Evolutionary conservation across 345 rosid species (phyloP).

Genomic region (Gossypium bickii): DNA sequence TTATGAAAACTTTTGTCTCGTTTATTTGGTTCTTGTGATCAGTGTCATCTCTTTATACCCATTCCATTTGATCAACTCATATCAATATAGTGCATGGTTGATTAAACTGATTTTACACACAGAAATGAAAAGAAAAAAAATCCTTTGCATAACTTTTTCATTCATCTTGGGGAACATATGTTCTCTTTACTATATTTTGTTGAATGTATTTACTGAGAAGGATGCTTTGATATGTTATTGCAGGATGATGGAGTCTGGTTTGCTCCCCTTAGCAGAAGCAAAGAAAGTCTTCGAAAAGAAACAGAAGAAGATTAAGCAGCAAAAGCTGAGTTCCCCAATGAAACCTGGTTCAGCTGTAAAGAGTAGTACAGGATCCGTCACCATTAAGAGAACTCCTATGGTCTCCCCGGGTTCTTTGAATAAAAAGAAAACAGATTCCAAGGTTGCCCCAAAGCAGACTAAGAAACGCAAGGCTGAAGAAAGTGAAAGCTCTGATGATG

Average conservation of each 20-base stretch:
- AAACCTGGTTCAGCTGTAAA: slow-evolving; percentile 42
- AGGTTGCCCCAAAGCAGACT: slow-evolving; percentile 32
- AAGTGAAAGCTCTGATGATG: slow-evolving; percentile 42
- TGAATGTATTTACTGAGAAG: slow-evolving; percentile 4
- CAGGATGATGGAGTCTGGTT: slow-evolving; percentile 99
- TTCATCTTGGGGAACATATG: slow-evolving; percentile 2
- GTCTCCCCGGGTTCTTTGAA: slow-evolving; percentile 31
- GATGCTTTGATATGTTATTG: slow-evolving; percentile 8
- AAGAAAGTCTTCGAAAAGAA: slow-evolving; percentile 65
- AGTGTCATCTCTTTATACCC: background rate
- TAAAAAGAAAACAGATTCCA: slow-evolving; percentile 37
- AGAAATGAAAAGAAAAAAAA: no score
- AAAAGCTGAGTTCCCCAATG: slow-evolving; percentile 49
- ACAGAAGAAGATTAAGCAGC: slow-evolving; percentile 41
- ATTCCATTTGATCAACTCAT: background rate
- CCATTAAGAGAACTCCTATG: slow-evolving; percentile 27
- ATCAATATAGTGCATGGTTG: background rate
- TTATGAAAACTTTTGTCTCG: background rate
- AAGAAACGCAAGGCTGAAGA: slow-evolving; percentile 54
- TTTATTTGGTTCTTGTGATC: background rate
- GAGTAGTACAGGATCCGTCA: slow-evolving; percentile 31
- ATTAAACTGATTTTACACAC: background rate
- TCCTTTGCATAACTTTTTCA: background rate
- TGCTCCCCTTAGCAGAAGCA: slow-evolving; percentile 67
- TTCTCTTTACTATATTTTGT: background rate